Percentiles rank a stretch among this genome's conserved stretches.
Evolutionary conservation across 1,284 basidiomycete species (phyloP).

Genomic region (Tilletia caries): DNA sequence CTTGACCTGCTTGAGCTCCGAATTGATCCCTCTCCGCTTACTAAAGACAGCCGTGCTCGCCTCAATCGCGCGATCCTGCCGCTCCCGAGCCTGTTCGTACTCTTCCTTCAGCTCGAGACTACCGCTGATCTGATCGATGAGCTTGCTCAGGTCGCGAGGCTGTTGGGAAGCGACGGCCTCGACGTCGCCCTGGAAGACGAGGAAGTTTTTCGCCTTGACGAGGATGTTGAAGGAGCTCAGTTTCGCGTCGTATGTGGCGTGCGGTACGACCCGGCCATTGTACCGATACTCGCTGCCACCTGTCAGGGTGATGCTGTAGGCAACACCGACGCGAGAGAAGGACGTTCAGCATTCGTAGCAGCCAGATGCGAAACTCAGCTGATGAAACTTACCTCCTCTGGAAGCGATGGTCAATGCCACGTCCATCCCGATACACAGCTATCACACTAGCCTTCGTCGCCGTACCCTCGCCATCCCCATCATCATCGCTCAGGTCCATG

Average conservation of each 20-base stretch:
- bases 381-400: conserved; percentile 72
- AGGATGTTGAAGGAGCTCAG: conserved; percentile 70
- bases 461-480: conserved; percentile 69
- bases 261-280: conserved; percentile 40
- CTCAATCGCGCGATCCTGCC: conserved; percentile 84
- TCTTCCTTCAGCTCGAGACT: conserved; percentile 76
- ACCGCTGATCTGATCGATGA: conserved; percentile 85
- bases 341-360: background rate
- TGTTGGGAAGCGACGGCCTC: conserved; percentile 96
- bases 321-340: background rate
- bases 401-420: conserved; percentile 80
- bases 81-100: conserved; percentile 83
- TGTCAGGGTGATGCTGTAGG: conserved; percentile 71
- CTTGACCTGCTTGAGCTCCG: conserved; percentile 94
- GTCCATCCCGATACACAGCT: conserved; percentile 77
- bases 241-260: conserved; percentile 41
- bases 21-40: conserved; percentile 84
- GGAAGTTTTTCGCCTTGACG: conserved; percentile 98
- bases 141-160: conserved; percentile 77
- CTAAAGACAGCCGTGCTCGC: conserved; percentile 89
- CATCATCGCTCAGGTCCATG: conserved; percentile 56
- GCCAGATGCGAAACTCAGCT: background rate
- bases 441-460: conserved; percentile 91
- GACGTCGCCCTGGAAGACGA: conserved; percentile 96
- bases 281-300: conserved; percentile 65